Conservation (phyloP, 176 grass and related monocot genomes). For the Carex parvula region DNA sequence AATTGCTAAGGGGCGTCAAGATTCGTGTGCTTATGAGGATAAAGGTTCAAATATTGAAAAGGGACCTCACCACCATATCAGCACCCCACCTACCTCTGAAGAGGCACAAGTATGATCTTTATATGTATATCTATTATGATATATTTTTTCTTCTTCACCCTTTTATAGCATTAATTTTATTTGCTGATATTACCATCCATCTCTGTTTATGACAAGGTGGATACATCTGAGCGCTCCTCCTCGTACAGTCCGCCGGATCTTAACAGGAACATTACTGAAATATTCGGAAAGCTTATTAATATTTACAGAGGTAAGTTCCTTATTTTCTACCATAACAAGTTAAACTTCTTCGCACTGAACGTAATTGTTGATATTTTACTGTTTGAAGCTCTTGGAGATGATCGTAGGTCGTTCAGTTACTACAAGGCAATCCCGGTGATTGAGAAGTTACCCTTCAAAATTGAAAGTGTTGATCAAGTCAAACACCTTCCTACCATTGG, state of each 20-base stretch:
- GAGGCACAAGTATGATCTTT: constrained; percentile 37
- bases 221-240: constrained; percentile 39
- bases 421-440: constrained; percentile 91
- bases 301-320: constrained; percentile 68
- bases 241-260: constrained; percentile 66
- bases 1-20: constrained; percentile 3
- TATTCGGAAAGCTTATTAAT: constrained; percentile 88
- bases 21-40: neutral
- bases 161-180: neutral
- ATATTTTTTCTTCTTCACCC: neutral
- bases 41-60: constrained; percentile 26
- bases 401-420: constrained; percentile 94
- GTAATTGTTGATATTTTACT: neutral
- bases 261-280: constrained; percentile 80
- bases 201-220: constrained; percentile 39
- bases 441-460: constrained; percentile 87
- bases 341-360: neutral
- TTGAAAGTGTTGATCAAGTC: constrained; percentile 78
- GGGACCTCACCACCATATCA: constrained; percentile 10
- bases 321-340: neutral
- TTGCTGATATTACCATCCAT: neutral
- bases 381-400: constrained; percentile 82
- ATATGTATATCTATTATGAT: neutral
- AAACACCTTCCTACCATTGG: constrained; percentile 83
- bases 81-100: constrained; percentile 24